Evolutionary conservation across 164 flowering plant genomes (phyloP).

Genomic region (Akebia trifoliata): DNA sequence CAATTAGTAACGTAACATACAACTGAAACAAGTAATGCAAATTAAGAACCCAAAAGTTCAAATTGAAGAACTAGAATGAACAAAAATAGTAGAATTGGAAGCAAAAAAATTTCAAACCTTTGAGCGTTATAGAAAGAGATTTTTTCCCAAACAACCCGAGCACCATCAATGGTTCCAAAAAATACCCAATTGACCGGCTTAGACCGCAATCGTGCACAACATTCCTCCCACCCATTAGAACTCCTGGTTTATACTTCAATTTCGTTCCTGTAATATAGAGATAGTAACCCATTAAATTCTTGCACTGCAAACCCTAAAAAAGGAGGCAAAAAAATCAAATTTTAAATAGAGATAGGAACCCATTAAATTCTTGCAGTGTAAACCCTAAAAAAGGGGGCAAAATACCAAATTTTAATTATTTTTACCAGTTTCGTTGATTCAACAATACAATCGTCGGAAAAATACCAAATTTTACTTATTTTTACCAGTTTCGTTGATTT

Average conservation of each 20-base stretch:
- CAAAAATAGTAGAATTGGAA: neutral
- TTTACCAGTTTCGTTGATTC: no score
- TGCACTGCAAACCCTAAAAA: neutral
- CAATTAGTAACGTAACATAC: no score
- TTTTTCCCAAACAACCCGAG: conserved; percentile 79
- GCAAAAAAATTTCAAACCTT: conserved; percentile 36
- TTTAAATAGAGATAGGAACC: neutral
- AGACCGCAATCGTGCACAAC: conserved; percentile 76
- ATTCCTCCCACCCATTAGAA: conserved; percentile 73
- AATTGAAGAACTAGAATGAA: no score
- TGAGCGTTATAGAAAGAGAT: conserved; percentile 59
- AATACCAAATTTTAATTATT: neutral
- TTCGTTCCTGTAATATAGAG: conserved; percentile 51
- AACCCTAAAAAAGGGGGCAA: neutral
- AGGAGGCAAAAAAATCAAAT: neutral
- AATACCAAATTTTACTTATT: no score
- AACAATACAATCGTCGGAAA: no score
- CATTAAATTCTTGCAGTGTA: neutral
- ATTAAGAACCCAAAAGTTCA: no score
- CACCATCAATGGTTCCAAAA: conserved; percentile 76
- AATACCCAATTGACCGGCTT: conserved; percentile 77
- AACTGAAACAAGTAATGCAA: no score
- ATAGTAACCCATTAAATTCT: no score
- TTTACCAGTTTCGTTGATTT: conserved; percentile 90
- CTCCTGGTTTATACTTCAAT: conserved; percentile 86